Evolutionary conservation across 495 filamentous ascomycete species (phyloP), one percentile per base, ranked within the genome.

Genomic region (Talaromyces wortmannii): DNA sequence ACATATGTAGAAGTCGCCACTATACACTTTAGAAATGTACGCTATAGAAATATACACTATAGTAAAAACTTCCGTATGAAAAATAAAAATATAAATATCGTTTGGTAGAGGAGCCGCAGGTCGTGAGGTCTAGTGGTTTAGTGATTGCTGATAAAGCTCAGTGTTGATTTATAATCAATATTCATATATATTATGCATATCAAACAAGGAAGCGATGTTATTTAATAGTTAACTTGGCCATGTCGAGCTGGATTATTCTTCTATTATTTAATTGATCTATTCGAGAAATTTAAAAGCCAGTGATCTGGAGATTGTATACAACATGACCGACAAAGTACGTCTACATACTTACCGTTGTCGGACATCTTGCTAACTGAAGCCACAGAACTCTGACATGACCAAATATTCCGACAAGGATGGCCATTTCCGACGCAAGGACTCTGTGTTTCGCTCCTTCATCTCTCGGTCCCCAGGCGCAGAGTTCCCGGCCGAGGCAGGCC

Each of bases 401-500:
- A 40, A 40, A 40, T 13, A 40, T 5, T 40, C 36, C 36, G 36
- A 40, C 36, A 13, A 8, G 13, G 36, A 40, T 57, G 79, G 79
- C 12, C 69, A 75, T 45, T 82, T 83, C 61, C 73, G 66, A 6
- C 74, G 78, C 33, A 73, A 73, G 44, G 66, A 67, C 36, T 76
- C 76, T 36, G 58, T 53, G n/a, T 70, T 84, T 49, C 78, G 80
- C 23, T 68, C 72, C 44, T 74, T 63, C 57, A 58, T 84, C 44
- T 80, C 83, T 11, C 64, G 70, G 6, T 72, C 78, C 55, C 72
- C 80, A 7, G 71, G 66, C 18, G 78, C 87, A 1, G 62, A 77
- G 58, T 95, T 89, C 67, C 85, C 89, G 0, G 73, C 90, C 12
- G 88, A 90, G 63, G 82, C 81, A 62, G 82, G 80, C 54, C 79